Evolutionary conservation across 257 asterid genomes (phyloP).

Genomic region (Salvia splendens): DNA sequence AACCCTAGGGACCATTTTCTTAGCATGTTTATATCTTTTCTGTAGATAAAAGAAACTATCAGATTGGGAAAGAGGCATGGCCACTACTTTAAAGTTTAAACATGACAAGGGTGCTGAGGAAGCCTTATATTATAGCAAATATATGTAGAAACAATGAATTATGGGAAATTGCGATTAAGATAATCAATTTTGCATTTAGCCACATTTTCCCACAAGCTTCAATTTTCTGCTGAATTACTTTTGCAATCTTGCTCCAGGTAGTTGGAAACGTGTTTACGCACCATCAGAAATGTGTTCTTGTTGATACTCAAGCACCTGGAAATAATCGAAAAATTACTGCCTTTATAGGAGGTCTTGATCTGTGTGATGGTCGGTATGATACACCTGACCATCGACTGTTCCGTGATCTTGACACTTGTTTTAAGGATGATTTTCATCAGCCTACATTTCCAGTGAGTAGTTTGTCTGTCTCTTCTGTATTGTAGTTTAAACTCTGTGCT

Average conservation of each 20-base stretch:
- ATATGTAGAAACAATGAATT: neutral
- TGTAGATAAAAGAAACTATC: neutral
- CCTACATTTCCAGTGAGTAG: slow-evolving; percentile 80
- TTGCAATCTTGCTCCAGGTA: slow-evolving; percentile 52
- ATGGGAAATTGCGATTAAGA: neutral
- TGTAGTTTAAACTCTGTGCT: neutral
- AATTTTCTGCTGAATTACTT: slow-evolving; percentile 30
- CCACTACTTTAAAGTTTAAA: neutral
- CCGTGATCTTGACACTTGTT: slow-evolving; percentile 64
- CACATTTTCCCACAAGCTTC: slow-evolving; percentile 13
- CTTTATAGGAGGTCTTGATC: slow-evolving; percentile 87
- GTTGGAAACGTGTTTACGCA: slow-evolving; percentile 81
- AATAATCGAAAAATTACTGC: slow-evolving; percentile 84
- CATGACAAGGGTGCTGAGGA: slow-evolving; percentile 1
- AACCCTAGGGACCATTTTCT: slow-evolving; percentile 2
- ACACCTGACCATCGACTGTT: slow-evolving; percentile 84
- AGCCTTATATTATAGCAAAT: slow-evolving; percentile 4
- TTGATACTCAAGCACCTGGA: slow-evolving; percentile 83
- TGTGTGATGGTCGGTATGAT: slow-evolving; percentile 98
- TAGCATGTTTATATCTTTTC: neutral
- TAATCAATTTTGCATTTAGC: slow-evolving; percentile 13
- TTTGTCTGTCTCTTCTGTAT: slow-evolving; percentile 13
- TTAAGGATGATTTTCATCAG: slow-evolving; percentile 78
- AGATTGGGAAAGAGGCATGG: slow-evolving; percentile 2
- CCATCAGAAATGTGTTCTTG: slow-evolving; percentile 95